Evolutionary conservation across 192 early-diverging fungal genomes (phyloP).

Genomic region (Gonapodya prolifera): DNA sequence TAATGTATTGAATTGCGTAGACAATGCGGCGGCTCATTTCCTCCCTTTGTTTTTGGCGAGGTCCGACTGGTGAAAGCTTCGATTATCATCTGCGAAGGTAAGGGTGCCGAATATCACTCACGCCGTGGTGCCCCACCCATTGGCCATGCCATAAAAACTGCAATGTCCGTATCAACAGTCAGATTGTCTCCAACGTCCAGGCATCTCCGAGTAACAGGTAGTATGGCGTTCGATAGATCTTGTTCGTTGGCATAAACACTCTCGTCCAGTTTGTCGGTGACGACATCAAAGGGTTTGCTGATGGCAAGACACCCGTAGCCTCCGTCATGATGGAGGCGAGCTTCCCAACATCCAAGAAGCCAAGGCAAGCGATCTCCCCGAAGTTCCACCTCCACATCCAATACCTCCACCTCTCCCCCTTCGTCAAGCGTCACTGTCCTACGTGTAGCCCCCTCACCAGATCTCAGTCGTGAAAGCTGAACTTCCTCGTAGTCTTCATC

Average conservation of each 20-base stretch:
- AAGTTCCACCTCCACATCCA: not conserved
- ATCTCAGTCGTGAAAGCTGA: too few species aligned
- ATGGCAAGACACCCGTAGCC: conserved; percentile 68
- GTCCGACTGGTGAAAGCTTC: not conserved
- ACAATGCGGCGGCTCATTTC: conserved; percentile 38
- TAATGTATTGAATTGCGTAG: conserved; percentile 67
- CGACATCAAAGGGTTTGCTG: conserved; percentile 69
- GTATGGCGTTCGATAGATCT: not conserved
- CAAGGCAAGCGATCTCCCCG: not conserved
- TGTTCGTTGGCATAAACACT: not conserved
- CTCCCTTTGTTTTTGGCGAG: not conserved
- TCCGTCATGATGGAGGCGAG: conserved; percentile 81
- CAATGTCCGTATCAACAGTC: conserved; percentile 14
- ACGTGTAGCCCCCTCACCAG: too few species aligned
- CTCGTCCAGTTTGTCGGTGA: conserved; percentile 16
- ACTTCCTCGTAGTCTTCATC: too few species aligned
- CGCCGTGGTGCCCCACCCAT: conserved; percentile 21
- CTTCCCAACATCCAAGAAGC: conserved; percentile 65
- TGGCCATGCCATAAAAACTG: conserved; percentile 18
- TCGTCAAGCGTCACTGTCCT: not conserved
- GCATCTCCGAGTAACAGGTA: not conserved
- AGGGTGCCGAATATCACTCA: not conserved
- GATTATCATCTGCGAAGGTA: not conserved
- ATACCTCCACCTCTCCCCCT: conserved; percentile 5
- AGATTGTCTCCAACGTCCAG: conserved; percentile 15